Evolutionary conservation across 495 filamentous ascomycete species (phyloP).

Genomic region (Echria macrotheca): DNA sequence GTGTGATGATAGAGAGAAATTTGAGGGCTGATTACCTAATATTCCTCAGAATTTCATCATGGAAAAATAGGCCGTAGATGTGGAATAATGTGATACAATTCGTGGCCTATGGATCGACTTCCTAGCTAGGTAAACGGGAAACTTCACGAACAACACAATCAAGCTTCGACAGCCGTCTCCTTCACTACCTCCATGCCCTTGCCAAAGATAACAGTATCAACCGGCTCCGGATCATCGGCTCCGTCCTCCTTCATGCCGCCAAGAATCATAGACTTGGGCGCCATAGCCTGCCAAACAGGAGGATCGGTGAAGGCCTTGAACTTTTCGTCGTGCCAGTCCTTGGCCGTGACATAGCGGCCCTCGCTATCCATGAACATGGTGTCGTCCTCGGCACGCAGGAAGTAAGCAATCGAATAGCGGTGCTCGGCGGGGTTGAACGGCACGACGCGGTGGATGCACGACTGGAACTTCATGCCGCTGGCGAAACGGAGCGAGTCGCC

Average conservation of each 20-base stretch:
- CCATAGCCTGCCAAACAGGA: slow-evolving; percentile 35
- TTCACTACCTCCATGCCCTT: neutral
- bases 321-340: slow-evolving; percentile 54
- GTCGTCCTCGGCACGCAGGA: slow-evolving; percentile 50
- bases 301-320: slow-evolving; percentile 51
- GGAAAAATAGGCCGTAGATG: too few relatives aligned
- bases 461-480: slow-evolving; percentile 44
- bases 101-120: too few relatives aligned
- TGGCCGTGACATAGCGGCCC: slow-evolving; percentile 42
- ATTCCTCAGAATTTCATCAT: too few relatives aligned
- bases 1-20: too few relatives aligned
- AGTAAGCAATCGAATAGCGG: slow-evolving; percentile 55
- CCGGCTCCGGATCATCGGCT: slow-evolving; percentile 21
- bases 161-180: neutral
- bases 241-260: slow-evolving; percentile 43
- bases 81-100: too few relatives aligned
- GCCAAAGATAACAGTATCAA: too few relatives aligned
- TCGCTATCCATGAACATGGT: slow-evolving; percentile 47
- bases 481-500: slow-evolving; percentile 54
- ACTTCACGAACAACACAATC: too few relatives aligned
- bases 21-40: too few relatives aligned
- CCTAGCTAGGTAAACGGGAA: neutral
- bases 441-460: slow-evolving; percentile 53
- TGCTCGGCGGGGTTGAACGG: slow-evolving; percentile 44
- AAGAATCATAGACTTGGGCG: slow-evolving; percentile 40